Conservation (phyloP, 1,284 basidiomycete species). For the Cutaneotrichosporon spelunceum region DNA sequence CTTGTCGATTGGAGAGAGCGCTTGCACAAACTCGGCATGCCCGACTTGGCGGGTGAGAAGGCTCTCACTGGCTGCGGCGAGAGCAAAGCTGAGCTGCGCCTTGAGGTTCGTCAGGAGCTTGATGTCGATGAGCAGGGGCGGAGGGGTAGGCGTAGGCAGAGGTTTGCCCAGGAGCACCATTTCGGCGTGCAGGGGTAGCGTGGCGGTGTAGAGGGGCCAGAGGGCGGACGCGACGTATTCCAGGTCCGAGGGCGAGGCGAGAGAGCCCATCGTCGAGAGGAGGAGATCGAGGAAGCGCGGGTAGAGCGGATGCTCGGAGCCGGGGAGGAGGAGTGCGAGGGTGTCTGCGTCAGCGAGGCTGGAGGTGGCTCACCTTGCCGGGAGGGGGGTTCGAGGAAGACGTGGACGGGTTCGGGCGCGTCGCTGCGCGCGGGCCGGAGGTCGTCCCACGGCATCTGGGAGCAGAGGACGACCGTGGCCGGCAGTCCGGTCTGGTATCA, state of each 20-base stretch:
- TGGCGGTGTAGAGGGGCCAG: conserved; percentile 63
- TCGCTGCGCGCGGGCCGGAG: conserved; percentile 67
- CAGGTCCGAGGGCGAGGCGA: conserved; percentile 61
- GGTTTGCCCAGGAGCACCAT: conserved; percentile 28
- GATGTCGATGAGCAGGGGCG: conserved; percentile 35
- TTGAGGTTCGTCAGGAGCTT: conserved; percentile 49
- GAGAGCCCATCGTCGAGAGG: conserved; percentile 63
- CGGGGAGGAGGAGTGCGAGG: conserved; percentile 26
- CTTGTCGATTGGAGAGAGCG: conserved; percentile 21
- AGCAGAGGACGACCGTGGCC: conserved; percentile 64
- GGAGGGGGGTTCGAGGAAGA: conserved; percentile 61
- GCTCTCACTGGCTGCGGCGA: conserved; percentile 41
- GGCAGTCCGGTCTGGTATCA: conserved; percentile 47
- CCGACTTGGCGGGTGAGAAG: conserved; percentile 37
- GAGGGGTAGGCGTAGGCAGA: conserved; percentile 28
- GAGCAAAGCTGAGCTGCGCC: conserved; percentile 37
- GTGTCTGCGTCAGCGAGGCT: conserved; percentile 46
- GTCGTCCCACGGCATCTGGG: conserved; percentile 69
- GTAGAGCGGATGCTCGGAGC: conserved; percentile 58
- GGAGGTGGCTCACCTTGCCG: conserved; percentile 59
- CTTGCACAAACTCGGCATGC: conserved; percentile 30
- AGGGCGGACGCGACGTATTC: conserved; percentile 70
- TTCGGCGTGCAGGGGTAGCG: conserved; percentile 40
- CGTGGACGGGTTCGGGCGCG: conserved; percentile 69
- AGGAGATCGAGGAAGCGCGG: conserved; percentile 64